These are phyloP conservation scores for Dichotomocladium elegans DNA, from an alignment of 371 early-diverging fungal genomes.

Conservation along the genomic window DNA sequence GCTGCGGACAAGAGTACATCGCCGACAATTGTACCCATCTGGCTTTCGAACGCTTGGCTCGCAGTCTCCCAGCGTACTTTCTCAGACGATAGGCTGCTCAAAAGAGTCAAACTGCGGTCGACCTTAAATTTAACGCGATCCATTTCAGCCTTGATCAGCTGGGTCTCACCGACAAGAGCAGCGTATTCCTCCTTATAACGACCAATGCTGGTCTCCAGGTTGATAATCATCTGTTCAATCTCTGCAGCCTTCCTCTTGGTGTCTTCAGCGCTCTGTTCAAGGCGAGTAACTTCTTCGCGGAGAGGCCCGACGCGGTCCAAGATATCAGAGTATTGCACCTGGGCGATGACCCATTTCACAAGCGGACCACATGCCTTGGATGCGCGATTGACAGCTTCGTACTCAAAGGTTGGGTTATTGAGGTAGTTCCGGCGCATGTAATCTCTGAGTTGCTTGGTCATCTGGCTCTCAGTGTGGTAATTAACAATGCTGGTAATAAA, in stretches of 20 bases:
- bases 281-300: constrained; percentile 83
- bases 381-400: constrained; percentile 95
- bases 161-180: constrained; percentile 88
- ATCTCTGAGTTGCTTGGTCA: constrained; percentile 73
- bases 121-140: constrained; percentile 91
- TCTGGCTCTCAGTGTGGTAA: constrained; percentile 81
- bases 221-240: constrained; percentile 78
- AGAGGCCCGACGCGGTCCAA: constrained; percentile 94
- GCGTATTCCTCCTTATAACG: constrained; percentile 97
- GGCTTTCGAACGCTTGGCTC: constrained; percentile 88
- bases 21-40: constrained; percentile 98
- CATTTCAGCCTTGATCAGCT: constrained; percentile 93
- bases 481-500: constrained; percentile 97
- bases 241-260: constrained; percentile 70
- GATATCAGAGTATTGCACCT: constrained; percentile 90
- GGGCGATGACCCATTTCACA: constrained; percentile 97
- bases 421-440: constrained; percentile 78
- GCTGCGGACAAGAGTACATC: constrained; percentile 93
- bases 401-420: constrained; percentile 83
- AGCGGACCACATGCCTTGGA: constrained; percentile 98
- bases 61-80: constrained; percentile 91
- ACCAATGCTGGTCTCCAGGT: constrained; percentile 85
- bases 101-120: constrained; percentile 84
- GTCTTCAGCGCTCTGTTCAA: constrained; percentile 79
- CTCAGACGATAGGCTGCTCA: constrained; percentile 92